phyloP scores from a whole-genome alignment of 73 alveolate genomes.

The Tetrahymena borealis region DNA sequence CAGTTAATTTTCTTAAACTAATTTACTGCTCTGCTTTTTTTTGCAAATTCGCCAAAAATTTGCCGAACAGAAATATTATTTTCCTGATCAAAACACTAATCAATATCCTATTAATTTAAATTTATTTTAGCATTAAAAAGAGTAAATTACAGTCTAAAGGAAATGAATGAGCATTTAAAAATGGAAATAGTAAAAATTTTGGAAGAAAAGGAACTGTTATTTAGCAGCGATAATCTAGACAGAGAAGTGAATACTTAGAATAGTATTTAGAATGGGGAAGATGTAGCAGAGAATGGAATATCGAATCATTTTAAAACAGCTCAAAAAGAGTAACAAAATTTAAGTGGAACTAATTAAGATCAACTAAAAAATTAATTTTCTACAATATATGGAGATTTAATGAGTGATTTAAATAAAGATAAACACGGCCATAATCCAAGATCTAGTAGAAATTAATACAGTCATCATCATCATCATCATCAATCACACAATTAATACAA shows the following conservation, averaged over 20 bases:
- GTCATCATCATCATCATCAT: not conserved
- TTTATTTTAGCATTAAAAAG: not conserved
- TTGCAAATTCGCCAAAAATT: no score
- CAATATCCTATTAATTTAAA: not conserved
- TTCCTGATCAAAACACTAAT: not conserved
- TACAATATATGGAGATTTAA: not conserved
- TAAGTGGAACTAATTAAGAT: not conserved
- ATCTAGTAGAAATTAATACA: not conserved
- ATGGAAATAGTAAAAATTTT: not conserved
- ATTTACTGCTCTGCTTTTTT: no score
- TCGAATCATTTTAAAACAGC: not conserved
- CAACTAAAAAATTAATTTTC: not conserved
- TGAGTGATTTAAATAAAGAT: not conserved
- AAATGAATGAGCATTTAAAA: not conserved
- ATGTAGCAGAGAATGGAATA: not conserved
- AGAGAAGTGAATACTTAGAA: not conserved
- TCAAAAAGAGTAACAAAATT: not conserved
- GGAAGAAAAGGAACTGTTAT: not conserved
- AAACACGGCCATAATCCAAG: not conserved
- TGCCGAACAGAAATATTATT: not conserved
- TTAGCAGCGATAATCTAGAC: not conserved
- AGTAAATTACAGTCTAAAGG: not conserved
- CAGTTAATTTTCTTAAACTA: no score
- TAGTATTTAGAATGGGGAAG: not conserved
- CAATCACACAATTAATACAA: not conserved